Evolutionary conservation across 306 rosid species (phyloP), one percentile per base, ranked within the genome.

Genomic region (Corylus americana): DNA sequence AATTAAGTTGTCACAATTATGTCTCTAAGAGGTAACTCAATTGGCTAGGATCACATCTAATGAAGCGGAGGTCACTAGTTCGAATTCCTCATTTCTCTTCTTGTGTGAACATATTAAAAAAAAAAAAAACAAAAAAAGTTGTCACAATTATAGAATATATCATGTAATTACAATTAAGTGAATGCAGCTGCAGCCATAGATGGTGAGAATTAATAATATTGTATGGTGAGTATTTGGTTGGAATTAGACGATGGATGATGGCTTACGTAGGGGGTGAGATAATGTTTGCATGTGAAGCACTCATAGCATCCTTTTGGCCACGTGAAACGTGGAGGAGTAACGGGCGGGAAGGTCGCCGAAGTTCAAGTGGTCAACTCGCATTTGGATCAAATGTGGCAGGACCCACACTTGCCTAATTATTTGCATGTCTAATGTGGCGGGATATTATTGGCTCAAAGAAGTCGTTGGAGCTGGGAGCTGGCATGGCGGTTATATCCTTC

Each of bases 271-370:
- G 18, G 48, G 12, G 31, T 59, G 66, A 25, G 66, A 59, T 58
- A 11, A 20, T 3, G 2, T 18, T 0, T 58, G 76, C 69, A 80
- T 49, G 79, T 42, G 74, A 22, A 9, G 1, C 64, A 11, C 37
- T 58, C 20, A 9, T 7, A 4, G 17, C 42, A 3, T 3, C 44
- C 12, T 0, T 67, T 67, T 31, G 7, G 78, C 68, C 79, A 55
- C 18, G 71, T 80, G 76, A 11, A 63, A 57, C 67, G 77, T 58
- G 80, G 39, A 75, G 66, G 67, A 49, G 4, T 70, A 22, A 35
- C 7, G 6, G 84, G 67, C 73, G 22, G 49, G 47, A 58, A 18
- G 20, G 25, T 59, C 77, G 84, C 76, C 67, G 44, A 25, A 35
- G 25, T 44, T 14, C 20, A 2, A 37, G 45, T 11, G 20, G 54